Conservation (phyloP, 768 basidiomycete genomes). For the Tricholoma terreum region DNA sequence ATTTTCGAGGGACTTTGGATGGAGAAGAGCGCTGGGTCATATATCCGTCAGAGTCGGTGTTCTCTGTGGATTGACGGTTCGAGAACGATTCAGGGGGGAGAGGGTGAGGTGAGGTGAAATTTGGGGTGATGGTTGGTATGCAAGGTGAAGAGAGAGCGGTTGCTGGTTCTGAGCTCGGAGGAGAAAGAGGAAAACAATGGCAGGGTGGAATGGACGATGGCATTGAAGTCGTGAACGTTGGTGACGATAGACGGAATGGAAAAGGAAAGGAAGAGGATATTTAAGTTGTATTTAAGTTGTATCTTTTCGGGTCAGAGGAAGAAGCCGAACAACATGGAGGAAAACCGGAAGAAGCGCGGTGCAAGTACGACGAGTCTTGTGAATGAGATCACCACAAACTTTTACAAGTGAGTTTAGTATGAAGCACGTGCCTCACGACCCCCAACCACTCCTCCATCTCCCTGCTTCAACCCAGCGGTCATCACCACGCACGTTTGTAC, state of each 20-base stretch:
- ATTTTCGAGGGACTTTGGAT: slow-evolving; percentile 17
- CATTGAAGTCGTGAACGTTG: no score
- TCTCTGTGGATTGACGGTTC: no score
- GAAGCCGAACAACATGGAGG: neutral
- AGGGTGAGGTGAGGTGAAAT: no score
- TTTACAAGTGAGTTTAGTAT: neutral
- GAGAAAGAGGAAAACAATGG: slow-evolving; percentile 46
- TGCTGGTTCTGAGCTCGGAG: slow-evolving; percentile 40
- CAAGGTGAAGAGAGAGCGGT: slow-evolving; percentile 40
- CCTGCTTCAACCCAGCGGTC: neutral
- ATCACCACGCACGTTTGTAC: slow-evolving; percentile 15
- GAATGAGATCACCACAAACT: no score
- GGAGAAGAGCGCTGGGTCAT: slow-evolving; percentile 7
- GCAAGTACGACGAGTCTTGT: no score
- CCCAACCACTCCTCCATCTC: slow-evolving; percentile 23
- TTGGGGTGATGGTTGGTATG: slow-evolving; percentile 21
- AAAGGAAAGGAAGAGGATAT: no score
- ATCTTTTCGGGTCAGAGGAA: no score
- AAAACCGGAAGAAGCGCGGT: no score
- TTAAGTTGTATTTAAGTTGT: no score
- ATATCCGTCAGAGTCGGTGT: slow-evolving; percentile 47
- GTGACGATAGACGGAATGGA: no score
- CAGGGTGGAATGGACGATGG: no score
- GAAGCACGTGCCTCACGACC: slow-evolving; percentile 28
- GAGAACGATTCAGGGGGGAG: no score